Percentiles rank a stretch among this genome's conserved stretches.
These are phyloP conservation scores for Lecanicillium sp. DNA, from an alignment of 2,329 filamentous ascomycete genomes.

Conservation along the genomic window DNA sequence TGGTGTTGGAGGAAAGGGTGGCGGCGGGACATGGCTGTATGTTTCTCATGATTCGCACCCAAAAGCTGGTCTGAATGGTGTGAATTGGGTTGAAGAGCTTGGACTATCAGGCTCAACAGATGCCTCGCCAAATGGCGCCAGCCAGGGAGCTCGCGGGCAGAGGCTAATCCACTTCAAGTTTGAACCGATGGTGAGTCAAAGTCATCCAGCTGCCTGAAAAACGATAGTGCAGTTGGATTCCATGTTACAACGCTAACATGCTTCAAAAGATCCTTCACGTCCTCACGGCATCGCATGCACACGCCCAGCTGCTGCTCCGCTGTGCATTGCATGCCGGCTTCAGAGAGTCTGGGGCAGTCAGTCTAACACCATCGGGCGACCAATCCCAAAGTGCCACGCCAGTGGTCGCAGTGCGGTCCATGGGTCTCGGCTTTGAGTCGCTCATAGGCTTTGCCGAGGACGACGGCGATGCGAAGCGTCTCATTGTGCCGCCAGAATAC, in stretches of 20 bases:
- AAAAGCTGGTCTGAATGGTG: slow-evolving; percentile 16
- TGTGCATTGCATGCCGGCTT: slow-evolving; percentile 78
- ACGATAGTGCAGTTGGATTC: slow-evolving; percentile 1
- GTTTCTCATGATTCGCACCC: slow-evolving; percentile 71
- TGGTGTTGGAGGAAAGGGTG: slow-evolving; percentile 75
- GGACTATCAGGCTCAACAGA: slow-evolving; percentile 14
- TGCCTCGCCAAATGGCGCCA: slow-evolving; percentile 9
- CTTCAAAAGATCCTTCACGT: slow-evolving; percentile 84
- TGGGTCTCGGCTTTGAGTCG: slow-evolving; percentile 74
- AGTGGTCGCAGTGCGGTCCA: slow-evolving; percentile 78
- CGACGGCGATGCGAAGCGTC: slow-evolving; percentile 26
- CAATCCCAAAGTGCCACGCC: slow-evolving; percentile 37
- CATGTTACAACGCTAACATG: slow-evolving; percentile 7
- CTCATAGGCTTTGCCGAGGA: slow-evolving; percentile 53
- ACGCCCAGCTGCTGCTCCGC: slow-evolving; percentile 68
- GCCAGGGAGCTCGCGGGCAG: slow-evolving; percentile 20
- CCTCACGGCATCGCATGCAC: slow-evolving; percentile 62
- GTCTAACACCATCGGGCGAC: slow-evolving; percentile 35
- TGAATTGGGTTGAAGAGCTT: slow-evolving; percentile 23
- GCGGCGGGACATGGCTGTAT: slow-evolving; percentile 76
- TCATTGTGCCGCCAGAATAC: slow-evolving; percentile 56
- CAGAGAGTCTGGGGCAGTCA: slow-evolving; percentile 79
- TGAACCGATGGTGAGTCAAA: slow-evolving; percentile 75
- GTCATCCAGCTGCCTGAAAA: not conserved
- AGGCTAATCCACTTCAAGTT: slow-evolving; percentile 79